Evolutionary conservation across 169 alveolate genomes (phyloP).

Genomic region (Eimeria mitis): DNA sequence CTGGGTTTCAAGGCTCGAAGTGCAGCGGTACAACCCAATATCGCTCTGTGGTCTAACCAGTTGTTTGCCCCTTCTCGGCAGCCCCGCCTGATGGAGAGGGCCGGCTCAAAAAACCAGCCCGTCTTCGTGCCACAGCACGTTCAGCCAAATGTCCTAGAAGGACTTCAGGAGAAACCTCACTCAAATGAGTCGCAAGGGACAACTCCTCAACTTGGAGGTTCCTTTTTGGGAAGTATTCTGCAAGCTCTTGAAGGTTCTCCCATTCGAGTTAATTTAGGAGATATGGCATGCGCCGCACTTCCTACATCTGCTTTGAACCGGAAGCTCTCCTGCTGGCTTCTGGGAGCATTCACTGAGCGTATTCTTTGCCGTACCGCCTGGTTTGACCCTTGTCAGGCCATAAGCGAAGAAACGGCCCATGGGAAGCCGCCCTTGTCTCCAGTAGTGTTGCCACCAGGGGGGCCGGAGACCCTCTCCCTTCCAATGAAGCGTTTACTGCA

Average conservation of each 20-base stretch:
- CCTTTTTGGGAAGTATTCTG: constrained; percentile 30
- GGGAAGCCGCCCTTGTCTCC: constrained; percentile 66
- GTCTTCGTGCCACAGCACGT: constrained; percentile 6
- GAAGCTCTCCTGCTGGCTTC: constrained; percentile 63
- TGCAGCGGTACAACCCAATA: neutral
- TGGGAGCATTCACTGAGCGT: constrained; percentile 71
- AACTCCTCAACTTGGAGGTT: constrained; percentile 53
- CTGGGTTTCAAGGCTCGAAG: constrained; percentile 15
- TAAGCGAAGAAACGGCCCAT: constrained; percentile 38
- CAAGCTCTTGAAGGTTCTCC: constrained; percentile 62
- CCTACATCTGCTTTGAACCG: constrained; percentile 58
- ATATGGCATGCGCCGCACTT: constrained; percentile 72
- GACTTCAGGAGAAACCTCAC: constrained; percentile 30
- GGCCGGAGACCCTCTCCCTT: constrained; percentile 16
- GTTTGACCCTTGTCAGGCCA: constrained; percentile 74
- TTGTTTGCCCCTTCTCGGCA: neutral
- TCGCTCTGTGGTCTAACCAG: constrained; percentile 37
- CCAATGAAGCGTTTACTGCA: constrained; percentile 23
- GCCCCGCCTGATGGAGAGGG: constrained; percentile 1
- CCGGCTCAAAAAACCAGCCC: constrained; percentile 28
- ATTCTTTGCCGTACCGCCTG: constrained; percentile 74
- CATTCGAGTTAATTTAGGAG: constrained; percentile 41
- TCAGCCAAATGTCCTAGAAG: neutral
- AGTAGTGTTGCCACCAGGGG: constrained; percentile 52
- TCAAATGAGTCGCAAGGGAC: constrained; percentile 1